These are phyloP conservation scores for Phytophthora sojae DNA, from an alignment of 352 stramenopile species.

Conservation along the genomic window DNA sequence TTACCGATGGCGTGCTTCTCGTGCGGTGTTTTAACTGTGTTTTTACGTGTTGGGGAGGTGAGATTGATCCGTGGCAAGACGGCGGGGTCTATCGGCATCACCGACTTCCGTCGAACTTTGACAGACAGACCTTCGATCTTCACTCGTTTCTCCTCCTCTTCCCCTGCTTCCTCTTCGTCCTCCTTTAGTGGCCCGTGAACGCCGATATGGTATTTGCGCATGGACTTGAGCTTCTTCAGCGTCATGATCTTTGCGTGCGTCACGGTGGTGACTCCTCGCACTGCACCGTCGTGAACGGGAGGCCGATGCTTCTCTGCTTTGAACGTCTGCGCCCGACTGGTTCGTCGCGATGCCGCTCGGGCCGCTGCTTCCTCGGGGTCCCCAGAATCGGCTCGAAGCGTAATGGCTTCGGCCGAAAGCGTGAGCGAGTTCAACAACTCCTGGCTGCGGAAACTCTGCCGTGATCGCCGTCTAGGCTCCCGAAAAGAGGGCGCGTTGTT, in stretches of 20 bases:
- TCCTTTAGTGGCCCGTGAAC: conserved; percentile 18
- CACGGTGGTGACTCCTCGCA: conserved; percentile 22
- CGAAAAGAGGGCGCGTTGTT: conserved; percentile 12
- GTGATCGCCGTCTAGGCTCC: conserved; percentile 14
- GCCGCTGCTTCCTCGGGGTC: conserved; percentile 26
- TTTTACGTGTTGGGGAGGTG: not conserved
- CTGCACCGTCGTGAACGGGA: not conserved
- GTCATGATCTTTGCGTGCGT: conserved; percentile 38
- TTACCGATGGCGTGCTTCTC: conserved; percentile 49
- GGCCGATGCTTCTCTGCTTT: conserved; percentile 2
- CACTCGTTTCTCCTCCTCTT: conserved; percentile 12
- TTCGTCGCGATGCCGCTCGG: conserved; percentile 14
- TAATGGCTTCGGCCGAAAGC: conserved; percentile 44
- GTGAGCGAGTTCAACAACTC: conserved; percentile 43
- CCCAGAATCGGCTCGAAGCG: conserved; percentile 25
- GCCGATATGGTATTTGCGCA: conserved; percentile 27
- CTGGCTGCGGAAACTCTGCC: conserved; percentile 38
- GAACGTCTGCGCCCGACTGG: not conserved
- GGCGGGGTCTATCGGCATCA: conserved; percentile 13
- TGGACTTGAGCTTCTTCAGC: conserved; percentile 37
- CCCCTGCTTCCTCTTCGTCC: conserved; percentile 7
- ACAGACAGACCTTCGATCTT: not conserved
- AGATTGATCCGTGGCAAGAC: conserved; percentile 7
- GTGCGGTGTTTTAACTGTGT: not conserved
- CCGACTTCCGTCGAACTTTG: conserved; percentile 19